Conservation (phyloP, 192 early-diverging fungal genomes). For the Chytriomyces sp. region DNA sequence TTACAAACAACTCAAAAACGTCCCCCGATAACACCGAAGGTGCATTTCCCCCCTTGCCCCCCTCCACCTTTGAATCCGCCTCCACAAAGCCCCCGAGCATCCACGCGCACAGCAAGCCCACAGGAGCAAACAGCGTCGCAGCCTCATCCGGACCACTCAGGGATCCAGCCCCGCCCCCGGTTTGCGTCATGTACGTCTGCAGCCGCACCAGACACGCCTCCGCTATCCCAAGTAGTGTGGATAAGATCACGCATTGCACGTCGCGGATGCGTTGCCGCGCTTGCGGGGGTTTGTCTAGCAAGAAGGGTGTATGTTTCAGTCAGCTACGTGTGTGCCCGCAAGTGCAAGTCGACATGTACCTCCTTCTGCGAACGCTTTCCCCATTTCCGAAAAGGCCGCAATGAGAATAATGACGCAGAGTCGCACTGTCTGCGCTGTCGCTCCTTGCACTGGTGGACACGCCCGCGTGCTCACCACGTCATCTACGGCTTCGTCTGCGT, state of each 20-base stretch:
- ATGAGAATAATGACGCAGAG: slow-evolving; percentile 32
- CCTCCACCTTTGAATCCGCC: background rate
- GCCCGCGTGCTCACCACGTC: too few relatives aligned
- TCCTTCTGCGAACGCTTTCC: slow-evolving; percentile 25
- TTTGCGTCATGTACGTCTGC: background rate
- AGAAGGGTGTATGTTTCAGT: background rate
- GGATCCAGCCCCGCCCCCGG: background rate
- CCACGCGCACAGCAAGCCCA: slow-evolving; percentile 18
- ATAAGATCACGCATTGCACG: slow-evolving; percentile 10
- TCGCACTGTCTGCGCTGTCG: too few relatives aligned
- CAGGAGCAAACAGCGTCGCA: background rate
- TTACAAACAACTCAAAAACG: slow-evolving; percentile 26
- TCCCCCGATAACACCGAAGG: background rate
- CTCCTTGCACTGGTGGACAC: too few relatives aligned
- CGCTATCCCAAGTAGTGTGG: background rate
- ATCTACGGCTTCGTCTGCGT: background rate
- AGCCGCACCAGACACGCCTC: background rate
- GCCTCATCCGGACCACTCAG: background rate
- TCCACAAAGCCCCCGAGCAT: background rate
- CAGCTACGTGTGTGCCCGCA: too few relatives aligned
- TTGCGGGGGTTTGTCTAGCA: slow-evolving; percentile 13
- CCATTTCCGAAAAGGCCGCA: slow-evolving; percentile 33
- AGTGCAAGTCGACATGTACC: background rate
- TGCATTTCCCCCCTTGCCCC: background rate
- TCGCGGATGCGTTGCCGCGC: slow-evolving; percentile 12